These are phyloP conservation scores for Linum lewisii DNA, from an alignment of 345 rosid genomes.

Conservation along the genomic window DNA sequence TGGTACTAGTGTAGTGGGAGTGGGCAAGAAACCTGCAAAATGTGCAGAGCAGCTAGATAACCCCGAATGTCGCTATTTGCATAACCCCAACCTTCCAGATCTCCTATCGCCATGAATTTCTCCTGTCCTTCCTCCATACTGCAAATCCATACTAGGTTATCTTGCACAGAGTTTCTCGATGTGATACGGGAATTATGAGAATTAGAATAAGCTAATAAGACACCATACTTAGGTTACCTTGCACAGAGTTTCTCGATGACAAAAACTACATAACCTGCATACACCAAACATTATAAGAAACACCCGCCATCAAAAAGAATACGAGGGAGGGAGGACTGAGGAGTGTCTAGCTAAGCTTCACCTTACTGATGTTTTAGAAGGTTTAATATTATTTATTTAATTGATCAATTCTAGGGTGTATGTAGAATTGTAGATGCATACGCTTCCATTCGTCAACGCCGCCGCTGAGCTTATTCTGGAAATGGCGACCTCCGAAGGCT, in stretches of 20 bases:
- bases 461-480: constrained; percentile 25
- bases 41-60: constrained; percentile 25
- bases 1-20: not conserved
- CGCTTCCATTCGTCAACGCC: constrained; percentile 38
- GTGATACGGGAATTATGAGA: too few species aligned
- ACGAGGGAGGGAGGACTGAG: too few species aligned
- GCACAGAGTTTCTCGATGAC: constrained; percentile 24
- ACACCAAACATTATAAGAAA: not conserved
- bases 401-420: too few species aligned
- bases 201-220: too few species aligned
- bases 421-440: too few species aligned
- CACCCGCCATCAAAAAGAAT: too few species aligned
- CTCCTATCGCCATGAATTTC: constrained; percentile 33
- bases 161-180: constrained; percentile 29
- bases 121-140: constrained; percentile 36
- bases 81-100: constrained; percentile 46
- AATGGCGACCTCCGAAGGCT: constrained; percentile 27
- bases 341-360: too few species aligned
- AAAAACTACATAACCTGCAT: constrained; percentile 30
- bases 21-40: constrained; percentile 27
- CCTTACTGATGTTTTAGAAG: too few species aligned
- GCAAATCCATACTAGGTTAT: constrained; percentile 17
- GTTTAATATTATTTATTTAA: too few species aligned
- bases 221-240: too few species aligned
- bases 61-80: constrained; percentile 37